A percentile compares a stretch with the other conserved stretches of the same genome.
Conservation (phyloP, 768 basidiomycete genomes). For the Cystobasidium onofrii region DNA sequence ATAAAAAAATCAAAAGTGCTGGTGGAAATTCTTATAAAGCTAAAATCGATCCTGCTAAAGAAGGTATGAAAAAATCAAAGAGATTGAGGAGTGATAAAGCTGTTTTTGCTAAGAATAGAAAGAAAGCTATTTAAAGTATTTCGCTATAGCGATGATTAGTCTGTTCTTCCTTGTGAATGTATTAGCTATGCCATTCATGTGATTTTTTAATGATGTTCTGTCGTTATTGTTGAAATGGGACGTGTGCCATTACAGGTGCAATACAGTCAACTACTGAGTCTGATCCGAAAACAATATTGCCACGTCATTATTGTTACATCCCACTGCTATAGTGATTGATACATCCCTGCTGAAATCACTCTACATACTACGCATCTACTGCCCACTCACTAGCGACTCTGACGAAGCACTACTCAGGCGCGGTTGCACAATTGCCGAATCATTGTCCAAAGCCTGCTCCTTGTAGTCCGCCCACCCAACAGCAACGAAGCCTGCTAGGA, state of each 20-base stretch:
- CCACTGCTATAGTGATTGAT: background rate
- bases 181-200: too few species aligned
- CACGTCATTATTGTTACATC: too few species aligned
- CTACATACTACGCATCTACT: background rate
- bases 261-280: too few species aligned
- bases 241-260: too few species aligned
- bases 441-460: background rate
- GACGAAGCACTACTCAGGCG: background rate
- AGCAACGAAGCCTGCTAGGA: constrained; percentile 27
- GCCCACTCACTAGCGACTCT: background rate
- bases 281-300: too few species aligned
- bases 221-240: too few species aligned
- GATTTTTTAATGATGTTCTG: too few species aligned
- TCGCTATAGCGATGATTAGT: background rate
- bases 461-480: constrained; percentile 11
- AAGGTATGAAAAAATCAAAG: constrained; percentile 8
- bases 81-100: constrained; percentile 12
- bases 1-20: constrained; percentile 3
- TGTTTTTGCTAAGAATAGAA: constrained; percentile 14
- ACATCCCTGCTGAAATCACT: background rate
- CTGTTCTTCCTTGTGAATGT: background rate
- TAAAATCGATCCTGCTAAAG: constrained; percentile 5
- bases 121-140: constrained; percentile 11
- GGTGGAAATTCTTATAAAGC: constrained; percentile 1
- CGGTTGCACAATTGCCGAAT: background rate